A percentile compares a stretch with the other conserved stretches of the same genome.
Conservation (phyloP, 805 yeast genomes). For the Cyberlindnera bimundalis region DNA sequence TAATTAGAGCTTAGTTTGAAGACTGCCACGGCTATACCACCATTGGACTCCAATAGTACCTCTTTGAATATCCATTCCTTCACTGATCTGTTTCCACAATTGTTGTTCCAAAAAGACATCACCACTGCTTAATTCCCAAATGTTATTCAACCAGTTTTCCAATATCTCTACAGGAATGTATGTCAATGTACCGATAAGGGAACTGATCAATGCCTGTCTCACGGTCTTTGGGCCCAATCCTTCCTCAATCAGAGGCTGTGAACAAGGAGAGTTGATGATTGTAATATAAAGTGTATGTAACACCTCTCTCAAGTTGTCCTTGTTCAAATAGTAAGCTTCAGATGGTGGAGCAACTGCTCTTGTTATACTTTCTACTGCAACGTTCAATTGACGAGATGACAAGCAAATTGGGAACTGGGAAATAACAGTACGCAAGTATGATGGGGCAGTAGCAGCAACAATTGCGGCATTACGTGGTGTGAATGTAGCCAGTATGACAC, state of each 20-base stretch:
- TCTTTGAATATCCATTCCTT: constrained; percentile 54
- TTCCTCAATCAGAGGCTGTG: constrained; percentile 23
- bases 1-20: neutral
- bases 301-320: constrained; percentile 32
- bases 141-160: constrained; percentile 44
- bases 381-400: constrained; percentile 50
- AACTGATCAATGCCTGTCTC: constrained; percentile 45
- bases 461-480: constrained; percentile 23
- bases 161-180: constrained; percentile 43
- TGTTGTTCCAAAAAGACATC: constrained; percentile 32
- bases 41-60: constrained; percentile 52
- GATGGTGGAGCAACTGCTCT: constrained; percentile 38
- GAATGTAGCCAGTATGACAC: constrained; percentile 45
- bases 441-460: constrained; percentile 26
- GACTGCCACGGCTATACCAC: constrained; percentile 48
- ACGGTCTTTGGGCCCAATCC: constrained; percentile 29
- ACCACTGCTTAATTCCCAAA: constrained; percentile 34
- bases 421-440: constrained; percentile 45
- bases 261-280: constrained; percentile 38
- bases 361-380: constrained; percentile 57
- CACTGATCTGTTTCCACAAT: constrained; percentile 55
- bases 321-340: constrained; percentile 30
- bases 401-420: constrained; percentile 54
- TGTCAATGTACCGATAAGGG: constrained; percentile 51
- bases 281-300: constrained; percentile 40